Evolutionary conservation across 345 rosid species (phyloP).

Genomic region (Psidium friedrichsthalianum): DNA sequence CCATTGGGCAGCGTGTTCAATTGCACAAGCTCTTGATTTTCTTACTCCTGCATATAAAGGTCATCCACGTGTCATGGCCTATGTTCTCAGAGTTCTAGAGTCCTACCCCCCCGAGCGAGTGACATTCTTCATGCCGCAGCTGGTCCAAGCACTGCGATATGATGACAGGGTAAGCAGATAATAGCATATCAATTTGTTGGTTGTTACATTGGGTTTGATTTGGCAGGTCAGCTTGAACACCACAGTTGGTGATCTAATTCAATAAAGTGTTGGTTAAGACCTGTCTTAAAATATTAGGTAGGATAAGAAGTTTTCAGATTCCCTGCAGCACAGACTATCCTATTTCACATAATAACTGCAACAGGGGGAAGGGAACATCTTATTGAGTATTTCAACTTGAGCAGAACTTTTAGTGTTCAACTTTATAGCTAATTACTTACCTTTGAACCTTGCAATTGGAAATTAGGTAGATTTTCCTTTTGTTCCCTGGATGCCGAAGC

Average conservation of each 20-base stretch:
- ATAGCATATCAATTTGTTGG: too few species aligned
- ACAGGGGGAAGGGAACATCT: not conserved
- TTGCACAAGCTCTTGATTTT: slow-evolving; percentile 93
- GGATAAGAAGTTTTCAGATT: not conserved
- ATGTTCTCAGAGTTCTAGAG: slow-evolving; percentile 93
- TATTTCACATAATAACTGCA: too few species aligned
- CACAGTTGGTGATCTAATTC: not conserved
- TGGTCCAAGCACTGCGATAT: slow-evolving; percentile 85
- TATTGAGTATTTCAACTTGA: not conserved
- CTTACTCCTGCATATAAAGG: slow-evolving; percentile 92
- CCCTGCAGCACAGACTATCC: not conserved
- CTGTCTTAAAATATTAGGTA: not conserved
- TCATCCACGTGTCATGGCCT: slow-evolving; percentile 99
- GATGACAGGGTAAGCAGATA: slow-evolving; percentile 92
- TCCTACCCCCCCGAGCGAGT: slow-evolving; percentile 97
- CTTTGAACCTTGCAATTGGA: not conserved
- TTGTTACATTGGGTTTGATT: too few species aligned
- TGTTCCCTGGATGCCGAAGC: not conserved
- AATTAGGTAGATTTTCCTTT: not conserved
- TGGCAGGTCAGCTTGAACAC: not conserved
- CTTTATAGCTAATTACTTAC: not conserved
- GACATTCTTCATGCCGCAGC: slow-evolving; percentile 98
- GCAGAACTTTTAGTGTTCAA: not conserved
- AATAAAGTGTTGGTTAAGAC: not conserved
- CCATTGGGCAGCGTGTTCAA: slow-evolving; percentile 99